Conservation (phyloP, 345 rosid species). For the Microthlaspi erraticum region DNA sequence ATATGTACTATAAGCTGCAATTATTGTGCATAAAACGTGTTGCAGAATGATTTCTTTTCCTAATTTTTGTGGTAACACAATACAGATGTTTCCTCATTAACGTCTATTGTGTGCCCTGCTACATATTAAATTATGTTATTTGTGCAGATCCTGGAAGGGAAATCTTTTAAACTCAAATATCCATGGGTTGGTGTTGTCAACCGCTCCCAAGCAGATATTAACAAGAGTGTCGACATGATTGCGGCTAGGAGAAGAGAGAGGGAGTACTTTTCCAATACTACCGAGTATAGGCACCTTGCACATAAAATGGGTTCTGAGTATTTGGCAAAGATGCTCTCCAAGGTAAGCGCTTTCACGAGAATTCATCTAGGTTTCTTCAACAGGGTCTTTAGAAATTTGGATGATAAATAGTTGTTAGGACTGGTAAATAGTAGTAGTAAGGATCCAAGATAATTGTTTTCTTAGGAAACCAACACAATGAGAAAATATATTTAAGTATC, state of each 20-base stretch:
- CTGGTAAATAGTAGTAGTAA: constrained; percentile 13
- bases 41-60: not conserved
- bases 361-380: constrained; percentile 8
- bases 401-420: not conserved
- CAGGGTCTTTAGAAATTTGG: constrained; percentile 13
- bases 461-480: constrained; percentile 4
- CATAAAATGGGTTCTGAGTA: constrained; percentile 98
- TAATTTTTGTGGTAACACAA: not conserved
- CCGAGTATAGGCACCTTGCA: constrained; percentile 97
- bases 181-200: constrained; percentile 99
- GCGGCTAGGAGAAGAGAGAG: constrained; percentile 97
- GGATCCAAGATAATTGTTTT: constrained; percentile 56
- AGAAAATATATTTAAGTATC: constrained; percentile 5
- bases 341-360: constrained; percentile 53
- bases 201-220: constrained; percentile 98
- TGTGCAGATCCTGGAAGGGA: constrained; percentile 89
- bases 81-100: constrained; percentile 15
- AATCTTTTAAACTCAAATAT: constrained; percentile 78
- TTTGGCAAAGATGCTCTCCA: constrained; percentile 94
- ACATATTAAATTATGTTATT: constrained; percentile 28
- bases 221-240: constrained; percentile 97
- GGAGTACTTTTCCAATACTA: constrained; percentile 81
- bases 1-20: constrained; percentile 20
- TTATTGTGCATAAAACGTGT: not conserved
- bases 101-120: constrained; percentile 31